Evolutionary conservation across 1,284 basidiomycete genomes (phyloP).

Genomic region (Malassezia globosa): DNA sequence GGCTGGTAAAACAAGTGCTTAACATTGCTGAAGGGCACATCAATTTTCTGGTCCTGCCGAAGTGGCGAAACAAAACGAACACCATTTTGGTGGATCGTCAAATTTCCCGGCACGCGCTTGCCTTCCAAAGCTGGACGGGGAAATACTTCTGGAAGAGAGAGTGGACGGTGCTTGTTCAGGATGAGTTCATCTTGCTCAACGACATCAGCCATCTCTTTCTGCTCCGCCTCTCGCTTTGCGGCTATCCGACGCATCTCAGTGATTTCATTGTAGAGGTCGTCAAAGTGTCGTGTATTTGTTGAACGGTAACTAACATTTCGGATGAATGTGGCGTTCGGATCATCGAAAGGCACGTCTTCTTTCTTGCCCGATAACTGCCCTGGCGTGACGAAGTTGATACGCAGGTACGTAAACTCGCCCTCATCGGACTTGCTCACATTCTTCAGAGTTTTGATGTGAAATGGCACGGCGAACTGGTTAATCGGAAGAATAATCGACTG

Average conservation of each 20-base stretch:
- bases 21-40: conserved; percentile 83
- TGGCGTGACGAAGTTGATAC: conserved; percentile 97
- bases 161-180: conserved; percentile 55
- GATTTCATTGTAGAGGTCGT: conserved; percentile 78
- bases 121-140: conserved; percentile 85
- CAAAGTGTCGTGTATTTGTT: conserved; percentile 74
- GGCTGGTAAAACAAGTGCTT: conserved; percentile 99
- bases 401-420: conserved; percentile 81
- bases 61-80: conserved; percentile 74
- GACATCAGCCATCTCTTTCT: conserved; percentile 95
- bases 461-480: conserved; percentile 88
- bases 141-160: conserved; percentile 72
- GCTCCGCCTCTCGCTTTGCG: conserved; percentile 91
- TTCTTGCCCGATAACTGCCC: conserved; percentile 96
- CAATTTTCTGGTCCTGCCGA: conserved; percentile 42
- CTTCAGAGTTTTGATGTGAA: conserved; percentile 97
- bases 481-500: conserved; percentile 84
- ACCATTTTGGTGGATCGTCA: conserved; percentile 96
- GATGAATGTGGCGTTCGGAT: conserved; percentile 91
- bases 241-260: conserved; percentile 91
- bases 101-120: conserved; percentile 77
- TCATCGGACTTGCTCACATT: conserved; percentile 96
- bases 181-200: conserved; percentile 83
- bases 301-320: conserved; percentile 90
- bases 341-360: conserved; percentile 98